Evolutionary conservation across 2,329 filamentous ascomycete genomes (phyloP).

Genomic region (Aspergillus persii): DNA sequence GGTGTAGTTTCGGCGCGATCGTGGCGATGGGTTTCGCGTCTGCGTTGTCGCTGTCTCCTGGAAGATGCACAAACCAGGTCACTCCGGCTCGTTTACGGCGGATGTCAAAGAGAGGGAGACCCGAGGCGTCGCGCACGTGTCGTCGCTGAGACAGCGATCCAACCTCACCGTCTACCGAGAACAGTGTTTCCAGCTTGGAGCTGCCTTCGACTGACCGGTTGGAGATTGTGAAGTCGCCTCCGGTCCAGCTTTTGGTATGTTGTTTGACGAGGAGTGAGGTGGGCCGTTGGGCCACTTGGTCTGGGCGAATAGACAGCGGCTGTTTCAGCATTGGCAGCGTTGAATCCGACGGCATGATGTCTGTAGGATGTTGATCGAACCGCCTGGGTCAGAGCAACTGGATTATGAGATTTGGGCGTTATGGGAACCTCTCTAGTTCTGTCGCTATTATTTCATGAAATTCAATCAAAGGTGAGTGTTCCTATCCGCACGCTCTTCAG

Average conservation of each 20-base stretch:
- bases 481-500: too few relatives aligned
- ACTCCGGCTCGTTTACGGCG: constrained; percentile 15
- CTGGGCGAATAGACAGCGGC: constrained; percentile 9
- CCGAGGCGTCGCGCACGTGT: constrained; percentile 17
- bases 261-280: constrained; percentile 9
- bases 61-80: constrained; percentile 20
- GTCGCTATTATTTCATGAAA: too few relatives aligned
- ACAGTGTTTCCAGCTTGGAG: neutral
- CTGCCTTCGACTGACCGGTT: neutral
- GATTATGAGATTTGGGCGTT: too few relatives aligned
- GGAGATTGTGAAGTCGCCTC: constrained; percentile 7
- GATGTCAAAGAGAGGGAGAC: constrained; percentile 21
- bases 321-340: constrained; percentile 5
- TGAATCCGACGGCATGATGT: neutral
- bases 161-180: constrained; percentile 13
- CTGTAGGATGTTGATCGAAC: too few relatives aligned
- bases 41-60: constrained; percentile 4
- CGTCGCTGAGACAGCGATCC: constrained; percentile 10
- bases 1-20: constrained; percentile 11
- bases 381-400: too few relatives aligned
- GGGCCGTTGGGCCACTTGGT: constrained; percentile 5
- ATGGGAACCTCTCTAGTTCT: too few relatives aligned
- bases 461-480: too few relatives aligned
- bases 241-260: constrained; percentile 3
- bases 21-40: constrained; percentile 9